These are phyloP conservation scores for Ustilago curta DNA, from an alignment of 1,284 basidiomycete genomes.

Conservation along the genomic window DNA sequence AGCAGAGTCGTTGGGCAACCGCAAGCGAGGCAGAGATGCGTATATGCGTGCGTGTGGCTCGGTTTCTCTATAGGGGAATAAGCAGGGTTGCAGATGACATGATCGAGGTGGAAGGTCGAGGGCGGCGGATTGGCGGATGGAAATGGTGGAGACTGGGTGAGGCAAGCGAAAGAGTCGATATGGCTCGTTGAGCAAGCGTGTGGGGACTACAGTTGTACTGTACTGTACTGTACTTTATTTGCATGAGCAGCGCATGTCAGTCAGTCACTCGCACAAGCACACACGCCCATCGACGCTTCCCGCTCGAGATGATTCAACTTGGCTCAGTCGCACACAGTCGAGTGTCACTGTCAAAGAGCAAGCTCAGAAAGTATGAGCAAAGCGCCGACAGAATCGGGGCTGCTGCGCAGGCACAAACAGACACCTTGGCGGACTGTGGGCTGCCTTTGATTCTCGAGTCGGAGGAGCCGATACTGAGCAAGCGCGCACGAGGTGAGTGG, in stretches of 20 bases:
- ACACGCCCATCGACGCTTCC: not conserved
- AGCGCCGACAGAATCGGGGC: slow-evolving; percentile 26
- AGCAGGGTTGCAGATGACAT: slow-evolving; percentile 14
- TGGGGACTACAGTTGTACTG: slow-evolving; percentile 10
- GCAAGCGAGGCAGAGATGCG: not conserved
- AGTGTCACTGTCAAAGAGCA: not conserved
- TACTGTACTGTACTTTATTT: too few relatives aligned
- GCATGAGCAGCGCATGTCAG: slow-evolving; percentile 7
- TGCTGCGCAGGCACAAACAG: slow-evolving; percentile 14
- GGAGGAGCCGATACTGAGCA: not conserved
- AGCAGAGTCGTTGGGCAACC: not conserved
- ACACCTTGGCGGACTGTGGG: not conserved
- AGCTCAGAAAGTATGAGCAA: not conserved
- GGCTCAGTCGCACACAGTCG: not conserved
- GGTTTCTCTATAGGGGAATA: slow-evolving; percentile 9
- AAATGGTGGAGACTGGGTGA: slow-evolving; percentile 4
- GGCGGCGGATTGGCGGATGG: slow-evolving; percentile 16
- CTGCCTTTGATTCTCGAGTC: not conserved
- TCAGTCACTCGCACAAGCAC: not conserved
- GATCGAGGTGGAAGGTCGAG: slow-evolving; percentile 8
- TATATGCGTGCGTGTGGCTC: not conserved
- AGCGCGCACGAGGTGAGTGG: too few relatives aligned
- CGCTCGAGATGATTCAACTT: not conserved
- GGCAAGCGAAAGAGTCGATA: slow-evolving; percentile 27
- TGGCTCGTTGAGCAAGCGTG: slow-evolving; percentile 29